Conservation (phyloP, 495 filamentous ascomycete species). For the Rhizodiscina lignyota region DNA sequence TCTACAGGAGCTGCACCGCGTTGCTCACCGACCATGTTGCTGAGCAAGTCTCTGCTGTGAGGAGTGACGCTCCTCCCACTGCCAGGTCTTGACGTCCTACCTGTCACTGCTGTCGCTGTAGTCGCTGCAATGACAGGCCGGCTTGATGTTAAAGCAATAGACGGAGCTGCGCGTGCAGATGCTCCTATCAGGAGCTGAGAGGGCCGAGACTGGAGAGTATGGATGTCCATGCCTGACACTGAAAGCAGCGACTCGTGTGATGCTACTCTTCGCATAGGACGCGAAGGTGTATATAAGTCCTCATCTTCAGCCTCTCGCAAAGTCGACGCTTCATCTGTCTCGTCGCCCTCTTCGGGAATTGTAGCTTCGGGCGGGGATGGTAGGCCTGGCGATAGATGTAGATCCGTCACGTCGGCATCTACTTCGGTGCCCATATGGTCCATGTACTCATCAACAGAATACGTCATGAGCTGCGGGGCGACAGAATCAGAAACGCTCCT, state of each 20-base stretch:
- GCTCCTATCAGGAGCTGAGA: conserved; percentile 12
- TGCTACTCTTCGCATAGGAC: conserved; percentile 19
- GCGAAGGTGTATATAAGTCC: neutral
- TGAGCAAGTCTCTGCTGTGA: conserved; percentile 11
- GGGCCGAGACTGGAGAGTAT: conserved; percentile 14
- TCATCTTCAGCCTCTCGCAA: conserved; percentile 4
- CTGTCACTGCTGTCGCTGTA: no score
- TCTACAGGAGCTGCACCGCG: conserved; percentile 1
- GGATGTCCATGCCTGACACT: conserved; percentile 22
- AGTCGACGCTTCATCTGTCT: conserved; percentile 5
- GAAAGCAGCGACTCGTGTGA: conserved; percentile 25
- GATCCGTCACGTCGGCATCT: neutral
- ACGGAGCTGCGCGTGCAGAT: conserved; percentile 9
- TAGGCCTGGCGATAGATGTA: neutral
- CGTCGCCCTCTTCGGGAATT: conserved; percentile 8
- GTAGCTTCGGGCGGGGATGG: conserved; percentile 3
- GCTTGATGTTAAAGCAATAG: conserved; percentile 3
- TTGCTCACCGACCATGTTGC: conserved; percentile 14
- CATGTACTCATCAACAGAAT: neutral
- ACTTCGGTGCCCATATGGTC: neutral
- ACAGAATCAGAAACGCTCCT: neutral
- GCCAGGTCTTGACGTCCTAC: conserved; percentile 8
- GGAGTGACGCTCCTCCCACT: conserved; percentile 7
- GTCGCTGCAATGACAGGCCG: conserved; percentile 12
- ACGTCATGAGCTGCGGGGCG: neutral